Evolutionary conservation across 768 basidiomycete genomes (phyloP).

Genomic region (Hypholoma sublateritium): DNA sequence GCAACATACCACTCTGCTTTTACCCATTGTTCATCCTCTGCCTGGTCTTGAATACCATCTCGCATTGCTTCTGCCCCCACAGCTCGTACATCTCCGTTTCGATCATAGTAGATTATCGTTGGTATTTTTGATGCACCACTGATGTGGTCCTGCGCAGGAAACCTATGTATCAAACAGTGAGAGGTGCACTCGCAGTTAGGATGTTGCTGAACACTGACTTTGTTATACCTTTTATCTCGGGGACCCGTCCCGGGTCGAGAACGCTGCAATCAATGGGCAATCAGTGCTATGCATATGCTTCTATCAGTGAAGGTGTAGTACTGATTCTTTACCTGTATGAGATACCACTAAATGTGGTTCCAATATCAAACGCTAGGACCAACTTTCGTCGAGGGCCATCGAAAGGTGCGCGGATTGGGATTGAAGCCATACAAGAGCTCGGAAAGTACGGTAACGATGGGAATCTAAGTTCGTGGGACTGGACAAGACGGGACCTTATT

Average conservation of each 20-base stretch:
- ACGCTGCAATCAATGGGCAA: slow-evolving; percentile 20
- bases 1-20: slow-evolving; percentile 45
- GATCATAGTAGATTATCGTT: slow-evolving; percentile 41
- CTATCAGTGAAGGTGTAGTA: neutral
- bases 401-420: slow-evolving; percentile 18
- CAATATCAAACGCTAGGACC: neutral
- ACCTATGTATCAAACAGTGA: slow-evolving; percentile 28
- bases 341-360: neutral
- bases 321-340: neutral
- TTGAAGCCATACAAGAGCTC: too few species aligned
- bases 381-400: neutral
- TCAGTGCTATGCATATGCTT: neutral
- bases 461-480: too few species aligned
- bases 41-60: slow-evolving; percentile 36
- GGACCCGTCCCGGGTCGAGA: slow-evolving; percentile 37
- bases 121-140: slow-evolving; percentile 40
- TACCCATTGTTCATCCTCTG: slow-evolving; percentile 43
- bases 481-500: too few species aligned
- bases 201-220: slow-evolving; percentile 20
- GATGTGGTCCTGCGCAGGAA: slow-evolving; percentile 43
- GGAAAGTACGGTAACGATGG: too few species aligned
- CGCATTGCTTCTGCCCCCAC: slow-evolving; percentile 46
- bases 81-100: slow-evolving; percentile 34
- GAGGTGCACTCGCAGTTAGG: neutral
- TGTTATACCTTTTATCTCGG: slow-evolving; percentile 45